These are phyloP conservation scores for Cercospora canescens DNA, from an alignment of 2,329 filamentous ascomycete genomes.

Conservation along the genomic window DNA sequence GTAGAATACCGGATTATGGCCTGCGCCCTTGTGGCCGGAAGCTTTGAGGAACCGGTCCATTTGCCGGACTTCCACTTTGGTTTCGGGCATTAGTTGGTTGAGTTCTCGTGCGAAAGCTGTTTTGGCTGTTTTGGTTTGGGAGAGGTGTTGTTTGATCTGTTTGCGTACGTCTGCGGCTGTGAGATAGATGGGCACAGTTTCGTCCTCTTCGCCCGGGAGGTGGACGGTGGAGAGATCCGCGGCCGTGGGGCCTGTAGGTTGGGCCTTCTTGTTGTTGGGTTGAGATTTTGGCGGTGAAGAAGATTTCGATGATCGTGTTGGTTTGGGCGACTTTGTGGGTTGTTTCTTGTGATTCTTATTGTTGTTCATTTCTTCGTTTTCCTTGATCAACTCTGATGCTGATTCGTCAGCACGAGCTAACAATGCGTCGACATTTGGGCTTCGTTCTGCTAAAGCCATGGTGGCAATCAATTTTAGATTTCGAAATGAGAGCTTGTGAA, in stretches of 20 bases:
- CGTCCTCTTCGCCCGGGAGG: slow-evolving; percentile 50
- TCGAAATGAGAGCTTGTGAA: neutral
- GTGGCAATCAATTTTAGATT: neutral
- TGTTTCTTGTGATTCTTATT: neutral
- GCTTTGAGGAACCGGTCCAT: slow-evolving; percentile 53
- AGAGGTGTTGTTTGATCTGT: slow-evolving; percentile 55
- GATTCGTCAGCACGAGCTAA: neutral
- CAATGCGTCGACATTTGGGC: neutral
- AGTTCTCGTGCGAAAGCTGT: slow-evolving; percentile 34
- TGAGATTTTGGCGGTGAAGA: neutral
- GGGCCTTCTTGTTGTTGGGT: neutral
- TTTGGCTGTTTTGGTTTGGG: slow-evolving; percentile 38
- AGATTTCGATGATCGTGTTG: neutral
- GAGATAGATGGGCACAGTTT: slow-evolving; percentile 53
- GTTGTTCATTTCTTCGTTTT: neutral
- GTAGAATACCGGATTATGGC: slow-evolving; percentile 53
- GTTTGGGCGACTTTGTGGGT: neutral
- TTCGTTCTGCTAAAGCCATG: neutral
- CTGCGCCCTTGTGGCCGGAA: slow-evolving; percentile 49
- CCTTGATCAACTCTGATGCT: neutral
- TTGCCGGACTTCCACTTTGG: slow-evolving; percentile 26
- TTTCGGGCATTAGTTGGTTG: slow-evolving; percentile 42
- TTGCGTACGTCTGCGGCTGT: slow-evolving; percentile 58
- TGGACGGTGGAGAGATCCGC: slow-evolving; percentile 40
- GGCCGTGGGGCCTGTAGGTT: slow-evolving; percentile 7